Evolutionary conservation across 2,329 filamentous ascomycete species (phyloP).

Genomic region (Fusarium oxysporum): DNA sequence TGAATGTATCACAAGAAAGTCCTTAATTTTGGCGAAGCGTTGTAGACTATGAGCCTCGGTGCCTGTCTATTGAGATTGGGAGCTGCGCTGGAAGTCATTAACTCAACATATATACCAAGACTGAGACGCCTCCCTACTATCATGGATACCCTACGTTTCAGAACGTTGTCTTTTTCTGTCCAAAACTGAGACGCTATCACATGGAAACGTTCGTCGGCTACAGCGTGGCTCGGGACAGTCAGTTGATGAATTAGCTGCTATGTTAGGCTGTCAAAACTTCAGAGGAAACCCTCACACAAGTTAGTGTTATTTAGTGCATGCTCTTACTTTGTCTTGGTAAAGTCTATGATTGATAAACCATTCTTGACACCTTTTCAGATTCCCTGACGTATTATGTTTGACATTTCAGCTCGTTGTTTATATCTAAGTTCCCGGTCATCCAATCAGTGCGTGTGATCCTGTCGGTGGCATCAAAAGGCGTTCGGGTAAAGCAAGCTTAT

Average conservation of each 20-base stretch:
- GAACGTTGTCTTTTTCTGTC: neutral
- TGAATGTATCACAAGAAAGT: neutral
- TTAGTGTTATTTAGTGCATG: neutral
- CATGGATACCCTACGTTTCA: slow-evolving; percentile 2
- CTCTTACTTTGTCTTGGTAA: slow-evolving; percentile 13
- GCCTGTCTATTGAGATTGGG: neutral
- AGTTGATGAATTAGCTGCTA: slow-evolving; percentile 1
- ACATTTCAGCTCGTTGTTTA: slow-evolving; percentile 6
- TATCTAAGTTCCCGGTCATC: slow-evolving; percentile 1
- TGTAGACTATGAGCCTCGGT: neutral
- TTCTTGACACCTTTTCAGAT: neutral
- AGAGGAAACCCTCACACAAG: neutral
- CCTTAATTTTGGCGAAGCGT: neutral
- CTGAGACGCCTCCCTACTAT: neutral
- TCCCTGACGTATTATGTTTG: slow-evolving; percentile 39
- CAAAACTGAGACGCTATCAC: slow-evolving; percentile 14
- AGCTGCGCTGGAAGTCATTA: neutral
- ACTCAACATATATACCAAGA: neutral
- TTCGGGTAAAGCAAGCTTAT: slow-evolving; percentile 41
- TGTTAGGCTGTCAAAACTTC: slow-evolving; percentile 12
- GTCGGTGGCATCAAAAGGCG: slow-evolving; percentile 18
- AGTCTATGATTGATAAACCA: slow-evolving; percentile 4
- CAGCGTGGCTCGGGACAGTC: neutral
- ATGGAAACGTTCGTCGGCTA: slow-evolving; percentile 34
- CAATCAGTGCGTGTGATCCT: slow-evolving; percentile 20